Base-by-base conservation (phyloP, 768 basidiomycete genomes). In the Agrocybe praecox region DNA sequence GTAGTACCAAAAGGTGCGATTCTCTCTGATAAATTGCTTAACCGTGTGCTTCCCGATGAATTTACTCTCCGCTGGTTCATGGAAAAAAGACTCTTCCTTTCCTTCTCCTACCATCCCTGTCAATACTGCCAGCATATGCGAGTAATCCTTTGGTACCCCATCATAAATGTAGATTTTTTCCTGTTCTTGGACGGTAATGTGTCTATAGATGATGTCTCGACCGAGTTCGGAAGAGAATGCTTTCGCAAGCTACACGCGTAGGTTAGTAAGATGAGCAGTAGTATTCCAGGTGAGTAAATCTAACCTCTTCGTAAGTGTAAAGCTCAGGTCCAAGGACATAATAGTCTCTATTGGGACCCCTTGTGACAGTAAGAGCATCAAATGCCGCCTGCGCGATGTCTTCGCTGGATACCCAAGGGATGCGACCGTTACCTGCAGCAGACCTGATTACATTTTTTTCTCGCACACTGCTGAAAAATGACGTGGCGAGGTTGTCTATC, bases 11-110 rank as follows among this genome's bases (percentile, higher is more conserved):
- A 29, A 29, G 9, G 5, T 29, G 4, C 26, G 26, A 29, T 29
- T 4, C 26, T 29, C 26, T 29, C 26, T 29, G 26, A 29, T 29
- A 29, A 29, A 29, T 29, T 29, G 26, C 26, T 29, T 29, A 9
- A 52, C 17, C 17, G 51, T 52, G n/a, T 44, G 51, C 51, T 52
- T 52, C 21, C 51, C 51, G 5, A 52, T 40, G 18, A 43, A 52
- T 24, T 52, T 52, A 8, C 51, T 7, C 15, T 26, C 51, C 9
- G 42, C 42, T n/a, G 51, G 15, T 7, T 52, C 36, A 14, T 2
- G 24, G 22, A 52, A 52, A 8, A 52, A 19, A 18, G 22, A 21
- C 19, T 52, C 51, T 24, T 52, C 51, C n/a, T 17, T 24, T 24
- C 51, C 51, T 26, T 52, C 6, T 11, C n/a, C 51, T 6, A 44